Conservation (phyloP, 768 basidiomycete genomes). For the Tylopilus sp. region DNA sequence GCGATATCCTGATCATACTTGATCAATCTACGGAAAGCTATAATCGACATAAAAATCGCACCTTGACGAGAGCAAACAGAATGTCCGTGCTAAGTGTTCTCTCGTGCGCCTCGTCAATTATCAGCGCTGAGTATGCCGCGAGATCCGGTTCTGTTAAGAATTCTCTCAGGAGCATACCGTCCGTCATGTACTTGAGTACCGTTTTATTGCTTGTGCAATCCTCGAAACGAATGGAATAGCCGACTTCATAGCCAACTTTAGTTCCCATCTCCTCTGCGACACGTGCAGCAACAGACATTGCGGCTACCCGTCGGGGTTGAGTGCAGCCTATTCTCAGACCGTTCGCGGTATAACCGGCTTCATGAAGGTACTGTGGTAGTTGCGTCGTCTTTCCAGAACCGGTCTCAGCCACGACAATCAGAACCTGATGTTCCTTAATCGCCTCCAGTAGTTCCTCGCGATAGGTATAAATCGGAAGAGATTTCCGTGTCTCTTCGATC, state of each 20-base stretch:
- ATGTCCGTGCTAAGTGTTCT: slow-evolving; percentile 98
- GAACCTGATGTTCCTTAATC: slow-evolving; percentile 86
- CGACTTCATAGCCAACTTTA: slow-evolving; percentile 96
- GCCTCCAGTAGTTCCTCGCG: slow-evolving; percentile 87
- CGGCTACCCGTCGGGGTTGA: slow-evolving; percentile 96
- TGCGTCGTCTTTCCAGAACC: slow-evolving; percentile 99
- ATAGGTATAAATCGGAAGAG: slow-evolving; percentile 86
- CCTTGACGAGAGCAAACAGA: slow-evolving; percentile 97
- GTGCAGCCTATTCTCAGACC: slow-evolving; percentile 89
- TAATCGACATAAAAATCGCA: slow-evolving; percentile 41
- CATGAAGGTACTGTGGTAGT: slow-evolving; percentile 95
- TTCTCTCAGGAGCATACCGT: slow-evolving; percentile 96
- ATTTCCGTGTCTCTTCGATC: slow-evolving; percentile 93
- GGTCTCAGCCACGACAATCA: slow-evolving; percentile 97
- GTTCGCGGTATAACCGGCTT: slow-evolving; percentile 88
- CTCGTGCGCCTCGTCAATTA: slow-evolving; percentile 99
- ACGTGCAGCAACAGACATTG: slow-evolving; percentile 98
- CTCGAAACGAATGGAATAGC: slow-evolving; percentile 99
- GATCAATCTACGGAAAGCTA: slow-evolving; percentile 24
- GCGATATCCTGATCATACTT: slow-evolving; percentile 75
- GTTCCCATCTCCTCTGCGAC: slow-evolving; percentile 99
- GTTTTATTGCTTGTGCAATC: slow-evolving; percentile 99
- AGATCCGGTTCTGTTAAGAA: slow-evolving; percentile 97
- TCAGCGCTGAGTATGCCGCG: slow-evolving; percentile 90
- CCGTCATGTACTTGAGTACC: slow-evolving; percentile 99